Percentiles rank a stretch among this genome's conserved stretches.
phyloP scores from a whole-genome alignment of 179 eudicot genomes.

The Camellia oleifera region DNA sequence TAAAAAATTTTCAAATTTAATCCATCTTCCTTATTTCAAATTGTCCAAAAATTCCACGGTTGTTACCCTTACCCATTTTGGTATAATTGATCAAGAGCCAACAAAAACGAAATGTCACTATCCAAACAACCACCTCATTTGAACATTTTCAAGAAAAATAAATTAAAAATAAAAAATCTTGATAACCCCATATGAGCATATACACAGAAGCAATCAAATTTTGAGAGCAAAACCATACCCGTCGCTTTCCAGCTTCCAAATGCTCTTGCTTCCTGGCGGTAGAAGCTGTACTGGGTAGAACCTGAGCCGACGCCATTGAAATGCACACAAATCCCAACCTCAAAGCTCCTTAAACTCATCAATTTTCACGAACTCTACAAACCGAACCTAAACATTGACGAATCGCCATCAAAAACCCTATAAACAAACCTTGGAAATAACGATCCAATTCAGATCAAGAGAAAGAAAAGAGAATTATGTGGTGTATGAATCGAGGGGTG shows the following conservation, averaged over 20 bases:
- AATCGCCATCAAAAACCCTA: conserved; percentile 18
- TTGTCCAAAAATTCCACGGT: neutral
- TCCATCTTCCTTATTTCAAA: no score
- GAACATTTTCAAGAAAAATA: neutral
- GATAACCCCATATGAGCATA: neutral
- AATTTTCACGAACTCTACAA: neutral
- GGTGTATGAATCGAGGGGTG: neutral
- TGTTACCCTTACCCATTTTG: neutral
- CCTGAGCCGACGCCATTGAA: conserved; percentile 69
- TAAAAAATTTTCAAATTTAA: no score
- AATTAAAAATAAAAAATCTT: no score
- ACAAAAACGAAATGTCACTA: neutral
- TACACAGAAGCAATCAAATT: neutral
- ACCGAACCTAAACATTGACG: neutral
- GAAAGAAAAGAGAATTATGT: neutral
- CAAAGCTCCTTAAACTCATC: conserved; percentile 12
- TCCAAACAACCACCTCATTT: neutral
- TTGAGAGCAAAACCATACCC: conserved; percentile 35
- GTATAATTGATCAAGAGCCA: neutral
- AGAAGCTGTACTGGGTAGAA: conserved; percentile 30
- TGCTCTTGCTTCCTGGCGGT: conserved; percentile 59
- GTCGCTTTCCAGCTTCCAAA: conserved; percentile 80
- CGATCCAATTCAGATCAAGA: conserved; percentile 9
- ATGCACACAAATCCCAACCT: conserved; percentile 16
- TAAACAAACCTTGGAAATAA: neutral